Percentiles rank a stretch among this genome's conserved stretches.
These are phyloP conservation scores for Elongisporangium anandrum DNA, from an alignment of 352 stramenopile genomes.

Conservation along the genomic window DNA sequence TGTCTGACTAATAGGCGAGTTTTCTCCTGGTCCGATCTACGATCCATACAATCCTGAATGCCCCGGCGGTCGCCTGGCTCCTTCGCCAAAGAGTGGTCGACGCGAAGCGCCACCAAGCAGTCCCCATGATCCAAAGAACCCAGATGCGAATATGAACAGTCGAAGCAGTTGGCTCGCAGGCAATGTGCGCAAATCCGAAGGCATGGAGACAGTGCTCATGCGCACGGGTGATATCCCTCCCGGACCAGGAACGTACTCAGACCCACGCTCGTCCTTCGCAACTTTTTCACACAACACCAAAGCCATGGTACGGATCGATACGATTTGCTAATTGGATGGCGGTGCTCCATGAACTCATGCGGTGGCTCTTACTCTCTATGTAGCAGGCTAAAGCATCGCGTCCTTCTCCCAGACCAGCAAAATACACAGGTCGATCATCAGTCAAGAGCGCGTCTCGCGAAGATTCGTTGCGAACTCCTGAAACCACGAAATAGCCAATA, in stretches of 20 bases:
- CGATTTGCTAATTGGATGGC: no score
- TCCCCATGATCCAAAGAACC: slow-evolving; percentile 44
- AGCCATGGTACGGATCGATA: slow-evolving; percentile 19
- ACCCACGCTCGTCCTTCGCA: slow-evolving; percentile 65
- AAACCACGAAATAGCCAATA: neutral
- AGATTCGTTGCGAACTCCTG: neutral
- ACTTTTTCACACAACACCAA: slow-evolving; percentile 77
- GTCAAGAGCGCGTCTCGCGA: neutral
- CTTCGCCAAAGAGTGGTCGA: slow-evolving; percentile 30
- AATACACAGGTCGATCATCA: neutral
- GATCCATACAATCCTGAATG: slow-evolving; percentile 64
- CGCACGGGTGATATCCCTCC: slow-evolving; percentile 62
- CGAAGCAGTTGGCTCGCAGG: slow-evolving; percentile 78
- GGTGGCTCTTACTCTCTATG: neutral
- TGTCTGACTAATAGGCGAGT: slow-evolving; percentile 35
- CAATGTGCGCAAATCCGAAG: slow-evolving; percentile 68
- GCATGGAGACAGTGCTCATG: slow-evolving; percentile 72
- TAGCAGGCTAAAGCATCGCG: slow-evolving; percentile 10
- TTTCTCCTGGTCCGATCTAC: slow-evolving; percentile 82
- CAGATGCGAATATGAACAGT: slow-evolving; percentile 71
- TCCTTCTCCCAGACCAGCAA: slow-evolving; percentile 13
- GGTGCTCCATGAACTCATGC: no score
- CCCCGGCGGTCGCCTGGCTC: slow-evolving; percentile 55
- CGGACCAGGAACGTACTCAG: slow-evolving; percentile 63
- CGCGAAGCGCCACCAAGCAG: slow-evolving; percentile 36